Conservation (phyloP, 441 rosid species). For the Mallotus repandus region DNA sequence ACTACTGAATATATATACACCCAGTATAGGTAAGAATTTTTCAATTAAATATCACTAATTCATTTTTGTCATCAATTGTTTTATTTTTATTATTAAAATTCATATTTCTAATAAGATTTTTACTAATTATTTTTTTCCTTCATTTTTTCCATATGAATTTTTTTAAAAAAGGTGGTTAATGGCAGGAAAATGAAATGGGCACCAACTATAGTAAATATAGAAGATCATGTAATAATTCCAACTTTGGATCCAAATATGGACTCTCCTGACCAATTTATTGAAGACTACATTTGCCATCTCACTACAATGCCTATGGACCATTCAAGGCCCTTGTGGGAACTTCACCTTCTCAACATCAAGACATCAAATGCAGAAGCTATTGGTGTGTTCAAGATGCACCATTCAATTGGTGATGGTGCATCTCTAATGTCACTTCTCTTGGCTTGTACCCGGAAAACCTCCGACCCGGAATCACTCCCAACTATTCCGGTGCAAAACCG, state of each 20-base stretch:
- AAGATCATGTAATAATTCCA: conserved; percentile 36
- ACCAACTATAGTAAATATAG: conserved; percentile 29
- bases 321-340: conserved; percentile 43
- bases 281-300: conserved; percentile 36
- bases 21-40: no score
- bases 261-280: conserved; percentile 34
- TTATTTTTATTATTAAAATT: not conserved
- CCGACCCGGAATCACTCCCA: conserved; percentile 25
- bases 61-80: no score
- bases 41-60: no score
- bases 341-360: conserved; percentile 39
- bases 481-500: conserved; percentile 23
- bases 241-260: conserved; percentile 23
- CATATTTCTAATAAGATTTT: no score
- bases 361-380: conserved; percentile 38
- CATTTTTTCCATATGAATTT: no score
- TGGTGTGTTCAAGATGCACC: conserved; percentile 37
- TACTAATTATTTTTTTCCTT: not conserved
- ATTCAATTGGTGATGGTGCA: conserved; percentile 45
- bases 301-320: conserved; percentile 32
- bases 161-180: not conserved
- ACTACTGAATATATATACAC: no score
- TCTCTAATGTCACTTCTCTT: conserved; percentile 44
- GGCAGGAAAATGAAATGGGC: conserved; percentile 41
- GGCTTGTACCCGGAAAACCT: conserved; percentile 30